Conservation (phyloP, 2,329 filamentous ascomycete species). For the Exophiala sp. region DNA sequence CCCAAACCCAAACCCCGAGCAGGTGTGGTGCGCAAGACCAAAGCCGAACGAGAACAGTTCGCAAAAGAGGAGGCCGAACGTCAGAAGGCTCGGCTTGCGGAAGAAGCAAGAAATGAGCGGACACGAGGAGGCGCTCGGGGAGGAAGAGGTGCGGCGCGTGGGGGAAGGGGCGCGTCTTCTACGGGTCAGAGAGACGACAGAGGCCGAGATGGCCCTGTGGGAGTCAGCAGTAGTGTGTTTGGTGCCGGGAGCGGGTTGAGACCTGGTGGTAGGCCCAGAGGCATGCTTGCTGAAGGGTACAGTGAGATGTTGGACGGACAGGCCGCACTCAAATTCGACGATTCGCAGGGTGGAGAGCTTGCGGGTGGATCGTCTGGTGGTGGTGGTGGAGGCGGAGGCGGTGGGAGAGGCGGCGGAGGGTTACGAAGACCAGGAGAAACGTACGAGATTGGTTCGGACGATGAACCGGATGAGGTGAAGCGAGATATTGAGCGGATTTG, state of each 20-base stretch:
- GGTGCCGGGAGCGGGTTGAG: conserved; percentile 17
- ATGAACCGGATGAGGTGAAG: conserved; percentile 45
- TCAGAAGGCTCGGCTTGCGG: conserved; percentile 18
- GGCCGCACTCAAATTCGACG: conserved; percentile 2
- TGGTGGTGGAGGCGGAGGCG: conserved; percentile 30
- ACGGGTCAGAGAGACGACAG: conserved; percentile 8
- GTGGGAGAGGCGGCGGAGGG: conserved; percentile 28
- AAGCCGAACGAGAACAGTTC: conserved; percentile 28
- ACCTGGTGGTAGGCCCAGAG: conserved; percentile 30
- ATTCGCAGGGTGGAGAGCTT: conserved; percentile 19
- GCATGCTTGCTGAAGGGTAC: conserved; percentile 27
- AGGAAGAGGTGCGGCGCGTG: conserved; percentile 9
- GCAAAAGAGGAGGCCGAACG: conserved; percentile 28
- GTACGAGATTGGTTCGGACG: conserved; percentile 46
- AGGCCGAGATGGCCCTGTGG: conserved; percentile 1
- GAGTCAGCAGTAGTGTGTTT: conserved; percentile 22
- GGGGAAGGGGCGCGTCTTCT: conserved; percentile 10
- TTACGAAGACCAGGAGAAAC: conserved; percentile 30
- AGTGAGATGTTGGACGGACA: conserved; percentile 27
- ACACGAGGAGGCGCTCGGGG: conserved; percentile 8
- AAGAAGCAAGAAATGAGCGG: conserved; percentile 11
- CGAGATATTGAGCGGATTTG: conserved; percentile 51
- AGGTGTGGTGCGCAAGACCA: conserved; percentile 25
- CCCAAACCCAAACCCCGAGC: conserved; percentile 23
- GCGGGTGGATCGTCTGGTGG: conserved; percentile 31